Evolutionary conservation across 2,329 filamentous ascomycete species (phyloP).

Genomic region (Alternaria novae-zelandiae): DNA sequence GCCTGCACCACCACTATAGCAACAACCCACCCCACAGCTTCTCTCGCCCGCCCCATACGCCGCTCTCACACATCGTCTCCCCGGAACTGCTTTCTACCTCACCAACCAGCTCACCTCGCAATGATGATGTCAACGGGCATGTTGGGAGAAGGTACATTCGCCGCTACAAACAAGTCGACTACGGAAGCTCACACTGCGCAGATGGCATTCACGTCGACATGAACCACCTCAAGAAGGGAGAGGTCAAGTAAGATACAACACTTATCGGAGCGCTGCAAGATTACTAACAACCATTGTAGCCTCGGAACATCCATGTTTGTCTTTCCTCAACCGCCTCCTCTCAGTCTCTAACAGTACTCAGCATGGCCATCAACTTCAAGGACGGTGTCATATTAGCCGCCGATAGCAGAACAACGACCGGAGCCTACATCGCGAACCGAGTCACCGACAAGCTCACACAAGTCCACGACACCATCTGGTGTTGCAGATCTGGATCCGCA

Average conservation of each 20-base stretch:
- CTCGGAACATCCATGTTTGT: conserved; percentile 96
- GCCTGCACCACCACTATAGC: conserved; percentile 11
- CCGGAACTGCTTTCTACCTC: background rate
- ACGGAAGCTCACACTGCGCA: conserved; percentile 53
- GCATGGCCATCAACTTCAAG: conserved; percentile 99
- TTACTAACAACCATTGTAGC: conserved; percentile 55
- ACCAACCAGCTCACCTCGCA: conserved; percentile 8
- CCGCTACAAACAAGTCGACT: conserved; percentile 5
- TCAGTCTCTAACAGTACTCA: conserved; percentile 50
- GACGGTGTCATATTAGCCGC: conserved; percentile 97
- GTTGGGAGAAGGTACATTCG: conserved; percentile 46
- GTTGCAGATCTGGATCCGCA: conserved; percentile 95
- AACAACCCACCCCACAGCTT: conserved; percentile 10
- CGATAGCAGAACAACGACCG: conserved; percentile 96
- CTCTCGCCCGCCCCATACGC: background rate
- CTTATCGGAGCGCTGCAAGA: background rate
- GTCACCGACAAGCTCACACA: conserved; percentile 99
- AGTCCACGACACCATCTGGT: conserved; percentile 99
- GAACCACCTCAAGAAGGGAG: conserved; percentile 97
- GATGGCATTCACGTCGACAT: conserved; percentile 99
- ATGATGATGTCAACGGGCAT: conserved; percentile 46
- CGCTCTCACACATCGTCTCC: background rate
- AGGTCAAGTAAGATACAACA: conserved; percentile 84
- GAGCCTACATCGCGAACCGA: conserved; percentile 97
- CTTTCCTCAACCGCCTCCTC: conserved; percentile 21